Base-by-base conservation (phyloP, 441 rosid genomes). In the Gossypium schwendimanii region DNA sequence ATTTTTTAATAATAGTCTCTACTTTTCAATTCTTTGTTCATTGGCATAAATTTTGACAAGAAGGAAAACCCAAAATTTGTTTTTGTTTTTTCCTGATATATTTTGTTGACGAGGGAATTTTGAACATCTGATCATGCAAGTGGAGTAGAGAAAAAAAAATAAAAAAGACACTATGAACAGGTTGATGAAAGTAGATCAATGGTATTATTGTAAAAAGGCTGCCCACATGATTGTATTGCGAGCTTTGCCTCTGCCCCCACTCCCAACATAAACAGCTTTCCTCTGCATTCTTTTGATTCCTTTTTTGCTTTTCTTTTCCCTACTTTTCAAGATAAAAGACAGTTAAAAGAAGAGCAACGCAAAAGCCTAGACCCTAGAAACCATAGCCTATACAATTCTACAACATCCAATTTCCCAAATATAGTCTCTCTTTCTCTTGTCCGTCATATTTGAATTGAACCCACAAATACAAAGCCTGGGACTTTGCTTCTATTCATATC, bases 191-290 rank as follows among this genome's bases (percentile, higher is more conserved):
- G 44, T 36, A 28, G 44, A 60, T 28, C 44, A 60, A 8, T 60
- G n/a, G 31, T 55, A 6, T 2, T 28, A 61, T 31, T 61, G 14
- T 17, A 3, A 18, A 36, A 21, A 59, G 66, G 54, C 57, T 17
- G 65, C 73, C 75, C 83, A 75, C 87, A 78, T 79, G 89, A 69
- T 74, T 80, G 73, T 15, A 3, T 67, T 55, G 78, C 47, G 83
- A 52, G 10, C 11, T 44, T 55, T 20, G 28, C 60, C 60, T 17
- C 53, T 47, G 76, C 61, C 75, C 73, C 81, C 69, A 55, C 64
- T 33, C 24, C 55, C 76, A 49, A 18, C 74, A 33, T 20, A 31
- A 74, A 36, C 59, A 12, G 54, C 77, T 76, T 74, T 74, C 41
- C 36, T 21, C 71, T 63, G 66, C 68, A 1, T 17, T 61, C 57